These are phyloP conservation scores for Claviceps paspali DNA, from an alignment of 2,329 filamentous ascomycete genomes.

Conservation along the genomic window DNA sequence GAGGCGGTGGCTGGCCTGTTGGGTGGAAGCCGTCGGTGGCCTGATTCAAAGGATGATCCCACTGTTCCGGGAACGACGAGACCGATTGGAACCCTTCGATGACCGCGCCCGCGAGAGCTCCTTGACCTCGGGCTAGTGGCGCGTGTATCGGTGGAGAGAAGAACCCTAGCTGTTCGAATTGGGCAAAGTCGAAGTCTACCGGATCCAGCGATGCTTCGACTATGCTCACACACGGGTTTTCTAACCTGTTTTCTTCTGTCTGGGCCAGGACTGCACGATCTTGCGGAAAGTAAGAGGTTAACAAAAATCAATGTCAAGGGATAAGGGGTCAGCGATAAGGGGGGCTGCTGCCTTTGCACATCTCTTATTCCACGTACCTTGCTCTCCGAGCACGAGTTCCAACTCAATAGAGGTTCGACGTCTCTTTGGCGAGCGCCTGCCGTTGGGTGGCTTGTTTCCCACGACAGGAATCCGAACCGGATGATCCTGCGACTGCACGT, in stretches of 20 bases:
- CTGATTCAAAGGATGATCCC: conserved; percentile 9
- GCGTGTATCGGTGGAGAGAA: conserved; percentile 10
- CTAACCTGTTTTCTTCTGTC: conserved; percentile 10
- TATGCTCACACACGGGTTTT: conserved; percentile 15
- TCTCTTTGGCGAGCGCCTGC: conserved; percentile 22
- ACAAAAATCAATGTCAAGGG: not conserved
- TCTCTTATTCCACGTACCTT: conserved; percentile 22
- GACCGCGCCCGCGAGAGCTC: conserved; percentile 8
- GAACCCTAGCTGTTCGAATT: conserved; percentile 19
- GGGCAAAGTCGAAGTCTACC: conserved; percentile 19
- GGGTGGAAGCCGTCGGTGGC: conserved; percentile 5
- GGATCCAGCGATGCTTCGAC: conserved; percentile 16
- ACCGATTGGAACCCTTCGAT: conserved; percentile 8
- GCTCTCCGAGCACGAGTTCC: conserved; percentile 18
- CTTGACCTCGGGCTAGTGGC: conserved; percentile 17
- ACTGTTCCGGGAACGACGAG: conserved; percentile 11
- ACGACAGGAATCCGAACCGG: conserved; percentile 2
- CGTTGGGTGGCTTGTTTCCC: conserved; percentile 6
- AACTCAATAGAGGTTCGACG: conserved; percentile 20
- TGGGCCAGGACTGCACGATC: conserved; percentile 14
- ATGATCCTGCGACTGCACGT: not conserved
- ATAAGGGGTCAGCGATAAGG: not conserved
- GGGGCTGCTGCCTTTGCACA: too few relatives aligned
- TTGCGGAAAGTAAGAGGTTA: conserved; percentile 4
- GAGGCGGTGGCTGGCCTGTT: not conserved